Conservation (phyloP, 306 rosid genomes). For the Fagus sylvatica region DNA sequence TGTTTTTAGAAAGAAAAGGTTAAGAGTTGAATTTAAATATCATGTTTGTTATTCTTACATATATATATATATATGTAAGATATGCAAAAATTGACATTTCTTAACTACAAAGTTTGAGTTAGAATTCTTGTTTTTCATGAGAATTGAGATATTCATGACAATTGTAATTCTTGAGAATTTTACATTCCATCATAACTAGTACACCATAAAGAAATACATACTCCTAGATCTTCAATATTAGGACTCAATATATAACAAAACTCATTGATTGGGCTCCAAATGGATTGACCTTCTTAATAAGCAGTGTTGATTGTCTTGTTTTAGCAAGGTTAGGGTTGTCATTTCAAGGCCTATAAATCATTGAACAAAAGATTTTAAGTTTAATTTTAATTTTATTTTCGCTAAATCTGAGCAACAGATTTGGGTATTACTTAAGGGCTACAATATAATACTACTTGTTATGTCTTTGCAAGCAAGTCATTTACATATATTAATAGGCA, state of each 20-base stretch:
- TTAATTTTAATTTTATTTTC: no score
- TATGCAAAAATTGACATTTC: no score
- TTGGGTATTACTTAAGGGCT: not conserved
- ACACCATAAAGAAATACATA: not conserved
- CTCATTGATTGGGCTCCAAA: not conserved
- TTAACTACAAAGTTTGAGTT: no score
- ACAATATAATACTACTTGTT: not conserved
- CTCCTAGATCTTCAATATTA: not conserved
- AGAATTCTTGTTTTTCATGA: no score
- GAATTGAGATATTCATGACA: no score
- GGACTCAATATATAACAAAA: not conserved
- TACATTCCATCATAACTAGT: no score
- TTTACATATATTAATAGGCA: not conserved
- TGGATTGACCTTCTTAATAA: not conserved
- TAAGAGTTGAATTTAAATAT: no score
- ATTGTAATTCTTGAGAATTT: no score
- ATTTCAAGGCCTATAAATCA: not conserved
- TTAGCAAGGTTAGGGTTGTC: not conserved
- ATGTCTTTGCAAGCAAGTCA: not conserved
- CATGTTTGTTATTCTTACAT: no score
- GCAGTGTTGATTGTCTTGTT: not conserved
- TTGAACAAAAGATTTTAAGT: not conserved
- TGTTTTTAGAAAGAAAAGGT: no score
- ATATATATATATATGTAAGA: no score
- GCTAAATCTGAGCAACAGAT: not conserved